These are phyloP conservation scores for Phanerochaete sordida DNA, from an alignment of 768 basidiomycete species.

Conservation along the genomic window DNA sequence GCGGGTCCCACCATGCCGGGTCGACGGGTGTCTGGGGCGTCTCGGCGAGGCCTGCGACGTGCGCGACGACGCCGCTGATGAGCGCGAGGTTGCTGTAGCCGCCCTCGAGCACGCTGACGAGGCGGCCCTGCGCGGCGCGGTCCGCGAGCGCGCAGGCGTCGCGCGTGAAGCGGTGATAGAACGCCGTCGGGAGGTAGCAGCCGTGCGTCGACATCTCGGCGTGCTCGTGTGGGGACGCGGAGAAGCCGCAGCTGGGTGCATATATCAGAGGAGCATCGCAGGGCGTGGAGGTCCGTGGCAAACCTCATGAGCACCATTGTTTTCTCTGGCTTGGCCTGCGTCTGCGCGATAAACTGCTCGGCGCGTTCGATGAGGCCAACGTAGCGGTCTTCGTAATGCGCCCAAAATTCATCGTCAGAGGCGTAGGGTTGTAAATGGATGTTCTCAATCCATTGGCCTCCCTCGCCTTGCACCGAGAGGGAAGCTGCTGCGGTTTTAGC, in stretches of 20 bases:
- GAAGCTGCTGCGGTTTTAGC: not conserved
- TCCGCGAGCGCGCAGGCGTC: conserved; percentile 68
- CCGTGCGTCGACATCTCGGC: conserved; percentile 86
- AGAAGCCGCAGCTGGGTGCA: conserved; percentile 79
- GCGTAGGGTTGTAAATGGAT: not conserved
- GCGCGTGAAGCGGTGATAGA: conserved; percentile 77
- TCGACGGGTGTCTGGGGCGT: conserved; percentile 17
- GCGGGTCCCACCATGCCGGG: conserved; percentile 56
- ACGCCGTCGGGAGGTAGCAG: conserved; percentile 72
- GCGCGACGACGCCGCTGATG: conserved; percentile 78
- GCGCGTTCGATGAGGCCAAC: not conserved
- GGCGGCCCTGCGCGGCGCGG: conserved; percentile 56
- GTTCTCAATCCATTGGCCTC: conserved; percentile 1
- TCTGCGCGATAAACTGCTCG: not conserved
- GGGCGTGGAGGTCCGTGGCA: conserved; percentile 14
- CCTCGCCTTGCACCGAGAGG: not conserved
- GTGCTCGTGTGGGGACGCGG: conserved; percentile 90
- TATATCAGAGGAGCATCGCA: not conserved
- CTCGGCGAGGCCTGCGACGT: conserved; percentile 64
- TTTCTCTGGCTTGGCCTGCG: conserved; percentile 24
- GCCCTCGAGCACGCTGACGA: conserved; percentile 91
- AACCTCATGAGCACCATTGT: conserved; percentile 81
- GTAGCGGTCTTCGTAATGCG: not conserved
- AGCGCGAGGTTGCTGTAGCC: conserved; percentile 92
- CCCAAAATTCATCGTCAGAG: not conserved